Base-by-base conservation (phyloP, 73 alveolate genomes). In the Paramecium tetraurelia region DNA sequence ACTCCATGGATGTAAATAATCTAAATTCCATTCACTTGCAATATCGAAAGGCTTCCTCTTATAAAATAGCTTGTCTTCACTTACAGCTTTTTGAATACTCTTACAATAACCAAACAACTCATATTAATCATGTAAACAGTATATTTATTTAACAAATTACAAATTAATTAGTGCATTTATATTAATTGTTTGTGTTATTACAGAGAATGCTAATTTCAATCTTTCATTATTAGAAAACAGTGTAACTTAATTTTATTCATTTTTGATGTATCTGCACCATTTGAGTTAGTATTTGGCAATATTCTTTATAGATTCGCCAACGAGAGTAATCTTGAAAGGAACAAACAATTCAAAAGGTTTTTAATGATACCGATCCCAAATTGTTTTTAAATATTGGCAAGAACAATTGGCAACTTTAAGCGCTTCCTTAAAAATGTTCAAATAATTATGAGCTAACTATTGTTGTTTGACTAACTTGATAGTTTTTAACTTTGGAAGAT, bases 91-190 rank as follows among this genome's bases (percentile, higher is more conserved):
- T 21, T 35, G 22, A 0, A 75, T 38, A 75, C 59, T 41, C 38
- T 38, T 21, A 6, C 87, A 75, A 75, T 36, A 41, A 10, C 87
- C 87, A 75, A 75, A 75, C 36, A 75, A 75, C 35, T 75, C 87
- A 41, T 4, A 75, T 35, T 75, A 21, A 75, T 75, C 87, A 35
- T 75, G 87, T 2, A 75, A 36, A 41, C 87, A 4, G 12, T n/a
- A 75, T 2, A 75, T 41, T 75, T 12, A 75, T 21, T 75, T 75
- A 4, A 75, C 59, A 35, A 75, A 38, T 27, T 75, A 29, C 41
- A 38, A 38, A 29, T 35, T 35, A 31, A 75, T 75, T 41, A 75
- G n/a, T 0, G 58, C 7, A 75, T 75, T 75, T 35, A 75, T 3
- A 10, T 38, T 38, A 35, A 75, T 38, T 35, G 87, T 75, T 38